Conservation (phyloP, 768 basidiomycete genomes). For the Cubamyces sp. region DNA sequence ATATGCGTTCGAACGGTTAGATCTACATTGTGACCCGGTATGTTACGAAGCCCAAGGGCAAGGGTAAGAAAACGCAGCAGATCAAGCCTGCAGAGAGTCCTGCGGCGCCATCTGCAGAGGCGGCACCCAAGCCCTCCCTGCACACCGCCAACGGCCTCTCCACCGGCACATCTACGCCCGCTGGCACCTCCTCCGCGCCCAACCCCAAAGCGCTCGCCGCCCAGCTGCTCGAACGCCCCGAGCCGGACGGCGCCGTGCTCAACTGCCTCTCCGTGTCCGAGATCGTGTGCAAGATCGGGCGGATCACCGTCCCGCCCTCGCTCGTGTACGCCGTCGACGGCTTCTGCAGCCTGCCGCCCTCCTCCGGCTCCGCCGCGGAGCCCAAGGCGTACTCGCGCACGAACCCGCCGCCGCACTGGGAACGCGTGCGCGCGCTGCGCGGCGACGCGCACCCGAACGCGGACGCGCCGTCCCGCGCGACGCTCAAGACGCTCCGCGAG, state of each 20-base stretch:
- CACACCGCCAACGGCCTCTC: conserved; percentile 41
- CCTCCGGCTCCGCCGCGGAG: not conserved
- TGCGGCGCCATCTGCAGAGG: conserved; percentile 18
- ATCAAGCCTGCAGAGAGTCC: not conserved
- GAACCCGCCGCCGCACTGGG: conserved; percentile 56
- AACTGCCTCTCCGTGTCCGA: conserved; percentile 69
- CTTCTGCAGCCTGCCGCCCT: conserved; percentile 38
- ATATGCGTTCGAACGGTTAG: conserved; percentile 38
- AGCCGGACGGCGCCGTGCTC: conserved; percentile 58
- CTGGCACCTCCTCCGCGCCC: conserved; percentile 6
- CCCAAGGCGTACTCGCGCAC: conserved; percentile 39
- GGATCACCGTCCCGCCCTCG: conserved; percentile 74
- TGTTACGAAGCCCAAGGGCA: conserved; percentile 55
- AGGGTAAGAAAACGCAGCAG: conserved; percentile 21
- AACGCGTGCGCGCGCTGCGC: conserved; percentile 30
- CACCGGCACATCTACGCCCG: conserved; percentile 23
- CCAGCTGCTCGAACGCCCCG: conserved; percentile 32
- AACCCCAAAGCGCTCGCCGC: conserved; percentile 14
- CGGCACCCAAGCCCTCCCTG: conserved; percentile 33
- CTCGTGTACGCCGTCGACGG: conserved; percentile 66
- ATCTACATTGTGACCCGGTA: conserved; percentile 66
- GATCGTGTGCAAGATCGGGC: conserved; percentile 68
- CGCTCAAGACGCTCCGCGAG: conserved; percentile 43
- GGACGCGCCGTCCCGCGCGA: conserved; percentile 24
- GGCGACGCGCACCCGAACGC: conserved; percentile 10